Evolutionary conservation across 2,329 filamentous ascomycete genomes (phyloP).

Genomic region (Cadophora malorum): DNA sequence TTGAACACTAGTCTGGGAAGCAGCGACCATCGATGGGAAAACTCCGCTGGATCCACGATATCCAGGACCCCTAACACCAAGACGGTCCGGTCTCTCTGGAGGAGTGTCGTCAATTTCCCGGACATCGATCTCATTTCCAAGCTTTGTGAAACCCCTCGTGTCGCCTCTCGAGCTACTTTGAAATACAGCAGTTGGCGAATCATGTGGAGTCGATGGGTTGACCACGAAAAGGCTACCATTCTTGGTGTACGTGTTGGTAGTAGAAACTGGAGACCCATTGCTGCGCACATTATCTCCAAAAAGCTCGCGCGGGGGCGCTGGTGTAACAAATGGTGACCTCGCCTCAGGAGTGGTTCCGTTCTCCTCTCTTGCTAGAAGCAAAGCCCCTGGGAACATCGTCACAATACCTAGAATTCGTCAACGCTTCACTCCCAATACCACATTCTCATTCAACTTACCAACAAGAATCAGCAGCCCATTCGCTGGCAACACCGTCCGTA

Average conservation of each 20-base stretch:
- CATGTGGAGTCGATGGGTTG: constrained; percentile 42
- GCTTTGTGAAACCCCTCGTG: constrained; percentile 38
- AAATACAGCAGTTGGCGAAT: constrained; percentile 35
- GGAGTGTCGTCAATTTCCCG: constrained; percentile 23
- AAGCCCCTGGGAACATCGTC: constrained; percentile 37
- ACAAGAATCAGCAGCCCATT: constrained; percentile 43
- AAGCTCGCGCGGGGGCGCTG: constrained; percentile 36
- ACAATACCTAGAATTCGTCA: constrained; percentile 38
- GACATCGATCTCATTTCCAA: constrained; percentile 31
- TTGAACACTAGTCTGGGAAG: constrained; percentile 27
- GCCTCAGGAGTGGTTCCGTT: constrained; percentile 42
- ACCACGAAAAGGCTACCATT: constrained; percentile 43
- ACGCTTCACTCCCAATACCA: background rate
- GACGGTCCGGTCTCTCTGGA: constrained; percentile 19
- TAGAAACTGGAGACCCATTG: constrained; percentile 40
- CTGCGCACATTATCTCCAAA: constrained; percentile 32
- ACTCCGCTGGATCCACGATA: constrained; percentile 41
- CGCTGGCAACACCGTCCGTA: constrained; percentile 44
- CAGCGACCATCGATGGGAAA: constrained; percentile 35
- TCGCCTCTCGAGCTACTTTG: constrained; percentile 32
- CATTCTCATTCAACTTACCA: constrained; percentile 34
- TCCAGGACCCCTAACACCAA: constrained; percentile 30
- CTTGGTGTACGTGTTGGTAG: constrained; percentile 36
- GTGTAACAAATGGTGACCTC: constrained; percentile 43
- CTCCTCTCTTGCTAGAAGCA: constrained; percentile 37